Evolutionary conservation across 768 basidiomycete species (phyloP).

Genomic region (Tylopilus sp.): DNA sequence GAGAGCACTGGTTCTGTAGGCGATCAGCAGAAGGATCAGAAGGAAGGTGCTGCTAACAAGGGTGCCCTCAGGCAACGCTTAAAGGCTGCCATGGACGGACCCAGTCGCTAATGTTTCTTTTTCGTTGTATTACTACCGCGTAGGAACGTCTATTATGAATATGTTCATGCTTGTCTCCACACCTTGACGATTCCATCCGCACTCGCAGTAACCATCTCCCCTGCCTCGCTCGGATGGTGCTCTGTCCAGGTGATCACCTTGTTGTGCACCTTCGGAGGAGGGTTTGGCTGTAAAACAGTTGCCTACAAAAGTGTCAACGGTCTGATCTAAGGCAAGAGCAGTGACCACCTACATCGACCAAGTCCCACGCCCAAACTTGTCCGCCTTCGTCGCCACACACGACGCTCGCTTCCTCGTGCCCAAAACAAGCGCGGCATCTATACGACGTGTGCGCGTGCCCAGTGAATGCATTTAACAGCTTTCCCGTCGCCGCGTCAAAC

Average conservation of each 20-base stretch:
- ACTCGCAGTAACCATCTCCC: slow-evolving; percentile 86
- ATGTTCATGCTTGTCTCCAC: slow-evolving; percentile 55
- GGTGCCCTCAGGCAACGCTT: slow-evolving; percentile 28
- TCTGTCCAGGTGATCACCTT: slow-evolving; percentile 92
- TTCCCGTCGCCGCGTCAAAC: slow-evolving; percentile 81
- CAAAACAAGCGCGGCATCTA: slow-evolving; percentile 78
- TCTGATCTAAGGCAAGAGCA: background rate
- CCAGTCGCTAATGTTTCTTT: slow-evolving; percentile 15
- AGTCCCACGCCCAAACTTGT: slow-evolving; percentile 87
- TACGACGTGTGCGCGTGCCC: slow-evolving; percentile 77
- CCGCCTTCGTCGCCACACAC: slow-evolving; percentile 91
- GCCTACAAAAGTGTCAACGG: slow-evolving; percentile 47
- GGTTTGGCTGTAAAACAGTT: slow-evolving; percentile 62
- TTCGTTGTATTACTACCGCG: slow-evolving; percentile 26
- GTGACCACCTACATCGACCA: slow-evolving; percentile 67
- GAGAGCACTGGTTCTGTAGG: slow-evolving; percentile 27
- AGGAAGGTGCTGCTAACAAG: slow-evolving; percentile 13
- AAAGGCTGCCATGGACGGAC: slow-evolving; percentile 29
- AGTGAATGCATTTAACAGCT: slow-evolving; percentile 78
- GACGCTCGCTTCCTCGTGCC: slow-evolving; percentile 76
- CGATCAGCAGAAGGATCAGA: slow-evolving; percentile 20
- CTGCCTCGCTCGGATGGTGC: slow-evolving; percentile 76
- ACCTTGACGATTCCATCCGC: slow-evolving; percentile 91
- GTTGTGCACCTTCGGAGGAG: slow-evolving; percentile 74
- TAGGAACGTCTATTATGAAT: too few species aligned